Conservation (phyloP, 2,329 filamentous ascomycete species). For the Fusarium subglutinans region DNA sequence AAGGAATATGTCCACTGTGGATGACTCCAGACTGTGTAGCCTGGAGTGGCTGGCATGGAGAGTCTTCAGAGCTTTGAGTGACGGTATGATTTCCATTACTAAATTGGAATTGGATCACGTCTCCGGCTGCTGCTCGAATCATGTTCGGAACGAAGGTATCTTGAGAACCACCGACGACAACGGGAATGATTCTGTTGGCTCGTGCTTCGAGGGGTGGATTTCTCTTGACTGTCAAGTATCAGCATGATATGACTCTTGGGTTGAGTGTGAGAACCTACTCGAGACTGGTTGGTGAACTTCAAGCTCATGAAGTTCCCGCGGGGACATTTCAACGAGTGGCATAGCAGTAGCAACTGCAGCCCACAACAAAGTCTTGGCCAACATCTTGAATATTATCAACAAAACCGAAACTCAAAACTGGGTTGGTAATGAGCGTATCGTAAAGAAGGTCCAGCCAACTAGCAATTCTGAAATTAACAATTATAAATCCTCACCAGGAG, state of each 20-base stretch:
- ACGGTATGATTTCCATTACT: constrained; percentile 55
- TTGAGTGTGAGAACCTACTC: background rate
- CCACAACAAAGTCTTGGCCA: background rate
- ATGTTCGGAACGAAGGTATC: constrained; percentile 51
- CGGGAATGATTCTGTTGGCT: constrained; percentile 42
- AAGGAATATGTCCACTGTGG: constrained; percentile 55
- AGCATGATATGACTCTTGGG: background rate
- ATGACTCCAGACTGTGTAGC: constrained; percentile 45
- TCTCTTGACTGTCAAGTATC: background rate
- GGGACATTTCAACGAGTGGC: constrained; percentile 21
- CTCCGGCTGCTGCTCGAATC: constrained; percentile 47
- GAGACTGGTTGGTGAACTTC: background rate
- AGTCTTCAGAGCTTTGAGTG: constrained; percentile 50
- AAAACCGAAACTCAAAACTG: background rate
- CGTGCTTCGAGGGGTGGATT: constrained; percentile 38
- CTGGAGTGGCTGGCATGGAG: constrained; percentile 52
- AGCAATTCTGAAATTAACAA: background rate
- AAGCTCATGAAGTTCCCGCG: background rate
- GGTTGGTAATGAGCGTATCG: background rate
- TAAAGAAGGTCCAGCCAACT: constrained; percentile 4
- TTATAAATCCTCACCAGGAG: constrained; percentile 15
- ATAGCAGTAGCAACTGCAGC: constrained; percentile 1
- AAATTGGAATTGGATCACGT: constrained; percentile 56
- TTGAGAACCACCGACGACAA: constrained; percentile 51
- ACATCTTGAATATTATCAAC: background rate